phyloP scores from a whole-genome alignment of 495 filamentous ascomycete genomes.

The Hyphodiscus hymeniophilus region DNA sequence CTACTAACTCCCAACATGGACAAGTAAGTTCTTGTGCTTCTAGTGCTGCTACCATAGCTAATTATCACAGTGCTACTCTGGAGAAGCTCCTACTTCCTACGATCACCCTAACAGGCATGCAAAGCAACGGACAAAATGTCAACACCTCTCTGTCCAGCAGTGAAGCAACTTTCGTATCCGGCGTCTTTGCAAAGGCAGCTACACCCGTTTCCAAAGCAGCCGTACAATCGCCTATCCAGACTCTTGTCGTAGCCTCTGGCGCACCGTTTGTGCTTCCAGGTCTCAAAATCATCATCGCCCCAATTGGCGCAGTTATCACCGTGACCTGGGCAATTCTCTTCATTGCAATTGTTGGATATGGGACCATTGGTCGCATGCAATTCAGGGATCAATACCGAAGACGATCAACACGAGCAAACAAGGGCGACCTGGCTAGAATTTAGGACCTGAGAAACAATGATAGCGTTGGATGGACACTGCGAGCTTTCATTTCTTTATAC shows the following conservation, averaged over 20 bases:
- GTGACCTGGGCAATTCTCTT: slow-evolving; percentile 51
- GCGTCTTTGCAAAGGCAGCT: slow-evolving; percentile 44
- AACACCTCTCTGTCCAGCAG: slow-evolving; percentile 54
- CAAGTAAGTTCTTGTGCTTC: slow-evolving; percentile 11
- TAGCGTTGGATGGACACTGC: slow-evolving; percentile 1
- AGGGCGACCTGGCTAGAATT: slow-evolving; percentile 22
- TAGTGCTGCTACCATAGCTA: slow-evolving; percentile 14
- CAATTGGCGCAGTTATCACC: slow-evolving; percentile 58
- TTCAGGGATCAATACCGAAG: slow-evolving; percentile 54
- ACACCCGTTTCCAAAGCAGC: slow-evolving; percentile 32
- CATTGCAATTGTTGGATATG: slow-evolving; percentile 47
- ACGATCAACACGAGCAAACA: slow-evolving; percentile 35
- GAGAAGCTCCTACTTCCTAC: slow-evolving; percentile 53
- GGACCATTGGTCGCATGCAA: slow-evolving; percentile 53
- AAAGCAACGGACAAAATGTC: slow-evolving; percentile 34
- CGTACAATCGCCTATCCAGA: slow-evolving; percentile 21
- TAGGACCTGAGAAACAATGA: slow-evolving; percentile 1
- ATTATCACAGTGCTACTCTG: slow-evolving; percentile 37
- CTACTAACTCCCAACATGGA: slow-evolving; percentile 26
- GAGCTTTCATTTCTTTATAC: slow-evolving; percentile 12
- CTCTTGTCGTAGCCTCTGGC: slow-evolving; percentile 25
- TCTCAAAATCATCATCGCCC: slow-evolving; percentile 56
- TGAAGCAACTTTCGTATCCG: slow-evolving; percentile 61
- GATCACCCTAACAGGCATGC: slow-evolving; percentile 48
- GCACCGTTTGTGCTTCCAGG: slow-evolving; percentile 56